Conservation (phyloP, 2,329 filamentous ascomycete species). For the Bipolaris victoriae region DNA sequence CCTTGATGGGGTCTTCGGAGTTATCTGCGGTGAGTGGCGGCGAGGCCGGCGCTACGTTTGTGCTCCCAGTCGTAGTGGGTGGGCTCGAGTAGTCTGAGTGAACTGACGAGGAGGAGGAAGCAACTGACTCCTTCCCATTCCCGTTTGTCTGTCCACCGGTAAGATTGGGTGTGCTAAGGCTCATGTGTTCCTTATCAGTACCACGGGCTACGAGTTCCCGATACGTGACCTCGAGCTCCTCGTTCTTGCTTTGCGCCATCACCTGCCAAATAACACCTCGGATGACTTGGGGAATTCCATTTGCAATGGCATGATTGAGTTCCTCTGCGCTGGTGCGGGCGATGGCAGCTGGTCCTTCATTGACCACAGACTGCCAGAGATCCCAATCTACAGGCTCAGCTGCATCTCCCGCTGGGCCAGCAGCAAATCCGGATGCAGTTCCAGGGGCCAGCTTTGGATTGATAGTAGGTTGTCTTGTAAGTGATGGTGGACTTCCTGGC, state of each 20-base stretch:
- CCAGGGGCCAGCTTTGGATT: conserved; percentile 79
- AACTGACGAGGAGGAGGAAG: conserved; percentile 83
- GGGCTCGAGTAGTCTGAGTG: conserved; percentile 76
- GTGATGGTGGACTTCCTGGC: conserved; percentile 37
- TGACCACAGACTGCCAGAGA: conserved; percentile 94
- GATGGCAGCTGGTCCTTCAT: conserved; percentile 88
- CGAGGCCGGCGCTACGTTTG: conserved; percentile 48
- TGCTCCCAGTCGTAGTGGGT: conserved; percentile 58
- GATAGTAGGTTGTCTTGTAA: conserved; percentile 65
- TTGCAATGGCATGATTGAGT: conserved; percentile 86
- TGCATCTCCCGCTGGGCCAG: conserved; percentile 74
- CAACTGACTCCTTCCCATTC: conserved; percentile 70
- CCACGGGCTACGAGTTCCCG: conserved; percentile 78
- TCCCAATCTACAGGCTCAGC: conserved; percentile 91
- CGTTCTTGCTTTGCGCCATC: conserved; percentile 90
- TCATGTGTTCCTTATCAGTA: conserved; percentile 71
- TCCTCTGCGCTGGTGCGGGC: conserved; percentile 87
- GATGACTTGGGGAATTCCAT: conserved; percentile 91
- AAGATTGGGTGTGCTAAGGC: conserved; percentile 31
- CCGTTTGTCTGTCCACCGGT: conserved; percentile 56
- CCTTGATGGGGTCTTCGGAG: conserved; percentile 68
- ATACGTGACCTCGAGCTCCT: conserved; percentile 87
- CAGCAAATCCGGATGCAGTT: conserved; percentile 80
- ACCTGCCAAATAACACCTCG: conserved; percentile 99
- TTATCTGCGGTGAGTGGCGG: conserved; percentile 63